A percentile compares a stretch with the other conserved stretches of the same genome.
Evolutionary conservation across 2,329 filamentous ascomycete genomes (phyloP).

Genomic region (Ambrosiella beaveri): DNA sequence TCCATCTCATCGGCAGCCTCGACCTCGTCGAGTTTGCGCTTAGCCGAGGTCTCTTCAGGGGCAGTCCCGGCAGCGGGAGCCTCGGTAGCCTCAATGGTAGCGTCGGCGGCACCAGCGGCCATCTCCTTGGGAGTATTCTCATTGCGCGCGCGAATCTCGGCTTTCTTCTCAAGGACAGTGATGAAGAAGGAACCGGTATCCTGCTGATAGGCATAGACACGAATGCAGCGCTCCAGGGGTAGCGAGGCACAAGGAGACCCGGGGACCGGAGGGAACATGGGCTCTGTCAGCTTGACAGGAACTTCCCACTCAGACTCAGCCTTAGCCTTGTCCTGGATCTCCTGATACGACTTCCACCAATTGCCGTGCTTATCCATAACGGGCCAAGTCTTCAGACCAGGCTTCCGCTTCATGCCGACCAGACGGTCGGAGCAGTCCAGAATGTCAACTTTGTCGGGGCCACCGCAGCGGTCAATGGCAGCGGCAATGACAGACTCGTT

Average conservation of each 20-base stretch:
- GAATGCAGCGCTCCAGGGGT: conserved; percentile 77
- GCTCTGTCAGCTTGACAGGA: conserved; percentile 54
- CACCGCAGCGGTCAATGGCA: conserved; percentile 81
- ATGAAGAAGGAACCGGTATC: conserved; percentile 98
- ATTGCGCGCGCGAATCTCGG: conserved; percentile 63
- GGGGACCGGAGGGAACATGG: conserved; percentile 62
- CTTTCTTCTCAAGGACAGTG: conserved; percentile 78
- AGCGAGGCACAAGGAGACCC: conserved; percentile 40
- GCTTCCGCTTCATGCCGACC: conserved; percentile 54
- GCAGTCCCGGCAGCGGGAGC: conserved; percentile 17
- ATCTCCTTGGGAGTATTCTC: conserved; percentile 37
- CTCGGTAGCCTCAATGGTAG: conserved; percentile 14
- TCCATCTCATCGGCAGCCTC: conserved; percentile 21
- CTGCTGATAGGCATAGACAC: conserved; percentile 87
- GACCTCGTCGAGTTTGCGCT: conserved; percentile 22
- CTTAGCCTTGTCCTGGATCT: conserved; percentile 54
- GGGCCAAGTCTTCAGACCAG: conserved; percentile 69
- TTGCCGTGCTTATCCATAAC: conserved; percentile 75
- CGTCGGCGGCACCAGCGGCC: conserved; percentile 14
- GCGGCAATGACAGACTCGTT: conserved; percentile 84
- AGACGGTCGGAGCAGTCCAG: conserved; percentile 68
- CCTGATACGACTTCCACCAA: conserved; percentile 66
- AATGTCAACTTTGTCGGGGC: conserved; percentile 61
- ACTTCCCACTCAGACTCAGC: conserved; percentile 34
- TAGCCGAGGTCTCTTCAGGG: conserved; percentile 18